A percentile compares a stretch with the other conserved stretches of the same genome.
Evolutionary conservation across 1,284 basidiomycete genomes (phyloP).

Genomic region (Neotropicomus parvogracilis): DNA sequence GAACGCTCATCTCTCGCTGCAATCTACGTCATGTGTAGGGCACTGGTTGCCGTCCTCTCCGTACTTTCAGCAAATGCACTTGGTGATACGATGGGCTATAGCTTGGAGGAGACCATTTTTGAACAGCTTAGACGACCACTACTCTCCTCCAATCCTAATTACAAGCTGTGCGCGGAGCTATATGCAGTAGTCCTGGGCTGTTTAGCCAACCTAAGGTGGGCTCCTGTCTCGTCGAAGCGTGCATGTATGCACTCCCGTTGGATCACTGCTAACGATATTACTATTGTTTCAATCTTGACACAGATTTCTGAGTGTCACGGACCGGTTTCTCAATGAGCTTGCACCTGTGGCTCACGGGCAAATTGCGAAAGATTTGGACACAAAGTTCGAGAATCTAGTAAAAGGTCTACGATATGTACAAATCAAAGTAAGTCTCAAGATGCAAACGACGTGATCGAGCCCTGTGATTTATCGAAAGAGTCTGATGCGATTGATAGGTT

Average conservation of each 20-base stretch:
- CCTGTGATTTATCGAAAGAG: not conserved
- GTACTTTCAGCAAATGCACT: constrained; percentile 71
- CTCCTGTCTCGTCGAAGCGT: not conserved
- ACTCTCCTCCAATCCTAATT: constrained; percentile 64
- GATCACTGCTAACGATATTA: not conserved
- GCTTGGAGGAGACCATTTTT: constrained; percentile 82
- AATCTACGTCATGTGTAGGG: constrained; percentile 85
- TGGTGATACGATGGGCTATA: constrained; percentile 72
- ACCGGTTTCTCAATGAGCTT: constrained; percentile 79
- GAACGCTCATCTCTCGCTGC: constrained; percentile 81
- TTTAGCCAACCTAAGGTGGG: constrained; percentile 72
- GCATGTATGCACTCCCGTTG: not conserved
- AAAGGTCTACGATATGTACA: constrained; percentile 75
- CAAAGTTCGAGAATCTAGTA: constrained; percentile 79
- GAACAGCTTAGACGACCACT: constrained; percentile 77
- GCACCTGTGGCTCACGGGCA: constrained; percentile 69
- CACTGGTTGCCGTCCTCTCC: constrained; percentile 75
- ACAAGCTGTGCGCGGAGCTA: constrained; percentile 75
- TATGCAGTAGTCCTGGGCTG: constrained; percentile 82
- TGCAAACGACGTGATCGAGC: no score
- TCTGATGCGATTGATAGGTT: constrained; percentile 48
- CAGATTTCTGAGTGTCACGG: constrained; percentile 85
- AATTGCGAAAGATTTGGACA: constrained; percentile 74
- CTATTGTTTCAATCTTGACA: not conserved
- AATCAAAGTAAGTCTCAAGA: constrained; percentile 60